Conservation (phyloP, 257 asterid genomes). For the Fraxinus quadrangulata region DNA sequence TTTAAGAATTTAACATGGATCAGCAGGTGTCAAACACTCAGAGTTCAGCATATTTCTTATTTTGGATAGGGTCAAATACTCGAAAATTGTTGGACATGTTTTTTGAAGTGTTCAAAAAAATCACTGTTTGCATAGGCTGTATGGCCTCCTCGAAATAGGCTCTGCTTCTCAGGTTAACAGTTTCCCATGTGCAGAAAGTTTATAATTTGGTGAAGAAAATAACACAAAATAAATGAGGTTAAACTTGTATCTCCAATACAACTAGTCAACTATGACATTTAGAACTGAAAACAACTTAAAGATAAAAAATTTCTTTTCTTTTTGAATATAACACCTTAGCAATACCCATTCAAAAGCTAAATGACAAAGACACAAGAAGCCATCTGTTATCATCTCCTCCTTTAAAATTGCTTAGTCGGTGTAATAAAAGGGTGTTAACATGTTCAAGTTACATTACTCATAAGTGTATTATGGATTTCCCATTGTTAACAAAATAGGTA, state of each 20-base stretch:
- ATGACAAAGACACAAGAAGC: background rate
- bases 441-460: background rate
- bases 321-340: background rate
- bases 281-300: slow-evolving; percentile 6
- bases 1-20: background rate
- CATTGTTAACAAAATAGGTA: background rate
- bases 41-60: background rate
- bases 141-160: background rate
- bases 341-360: slow-evolving; percentile 7
- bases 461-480: slow-evolving; percentile 12
- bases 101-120: background rate
- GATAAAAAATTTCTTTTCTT: background rate
- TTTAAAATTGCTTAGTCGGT: background rate
- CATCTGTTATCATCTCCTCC: background rate
- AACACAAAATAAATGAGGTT: background rate
- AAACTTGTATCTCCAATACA: background rate
- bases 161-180: background rate
- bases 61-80: background rate
- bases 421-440: background rate
- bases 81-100: background rate
- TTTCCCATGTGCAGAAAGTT: background rate
- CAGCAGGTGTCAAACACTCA: background rate
- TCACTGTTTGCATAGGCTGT: background rate
- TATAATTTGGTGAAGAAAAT: background rate
- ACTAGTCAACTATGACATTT: background rate